Evolutionary conservation across 2,329 filamentous ascomycete genomes (phyloP), one percentile per base, ranked within the genome.

Genomic region (Nothophaeocryptopus gaeumannii): DNA sequence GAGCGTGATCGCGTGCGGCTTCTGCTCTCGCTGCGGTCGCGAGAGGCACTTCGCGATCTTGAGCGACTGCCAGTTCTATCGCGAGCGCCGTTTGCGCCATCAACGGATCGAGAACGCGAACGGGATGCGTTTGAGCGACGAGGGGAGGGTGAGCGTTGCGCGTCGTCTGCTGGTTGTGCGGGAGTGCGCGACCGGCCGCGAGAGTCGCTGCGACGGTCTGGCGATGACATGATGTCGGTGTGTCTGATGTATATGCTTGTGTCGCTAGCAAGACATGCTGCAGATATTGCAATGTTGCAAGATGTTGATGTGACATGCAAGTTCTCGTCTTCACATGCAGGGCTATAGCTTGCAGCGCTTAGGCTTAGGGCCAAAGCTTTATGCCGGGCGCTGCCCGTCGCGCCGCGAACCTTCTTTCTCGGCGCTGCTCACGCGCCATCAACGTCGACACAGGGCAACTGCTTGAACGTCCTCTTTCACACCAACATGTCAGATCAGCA

Each of bases 151-250:
- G 48, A 51, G 38, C 62, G 49, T 53, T 58, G 50, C 47, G 57
- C 44, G 56, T 58, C 53, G 44, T 58, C 50, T 12, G 52, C 47
- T 46, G 46, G 51, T 14, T 47, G 54, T 14, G 54, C 47, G 12
- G 55, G 61, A 7, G 63, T 60, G 46, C 54, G 61, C 43, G 72
- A 73, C 50, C 70, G 71, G 48, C 72, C 67, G 54, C 72, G 72
- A 33, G 71, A 72, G 32, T 54, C 56, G 61, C 70, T 73, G 52
- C 66, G 70, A 31, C 51, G 51, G 47, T 56, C 50, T 43, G 53
- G 46, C 29, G 53, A 51, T 16, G 48, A 54, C 55, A 53, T 55
- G 37, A 8, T 45, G 26, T 39, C 11, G 38, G 32, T 20, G 29
- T 16, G 13, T 16, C 31, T 40, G 35, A 34, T n/a, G 16, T 16